A percentile compares a stretch with the other conserved stretches of the same genome.
These are phyloP conservation scores for Colletotrichum limetticola DNA, from an alignment of 2,329 filamentous ascomycete species.

Conservation along the genomic window DNA sequence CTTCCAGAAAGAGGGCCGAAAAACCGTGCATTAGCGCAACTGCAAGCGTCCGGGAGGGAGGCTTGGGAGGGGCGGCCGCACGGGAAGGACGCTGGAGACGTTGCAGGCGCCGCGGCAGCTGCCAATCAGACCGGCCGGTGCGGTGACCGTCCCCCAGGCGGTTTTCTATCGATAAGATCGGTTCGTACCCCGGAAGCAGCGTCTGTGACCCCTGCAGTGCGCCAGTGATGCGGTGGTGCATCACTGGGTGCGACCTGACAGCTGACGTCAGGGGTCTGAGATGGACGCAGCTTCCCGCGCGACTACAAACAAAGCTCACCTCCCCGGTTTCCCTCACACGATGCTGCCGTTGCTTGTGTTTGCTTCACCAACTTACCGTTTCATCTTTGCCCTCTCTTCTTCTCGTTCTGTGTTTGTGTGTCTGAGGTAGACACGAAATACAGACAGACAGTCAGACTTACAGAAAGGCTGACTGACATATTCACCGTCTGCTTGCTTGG, in stretches of 20 bases:
- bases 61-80: conserved; percentile 8
- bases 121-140: conserved; percentile 17
- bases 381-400: background rate
- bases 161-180: conserved; percentile 29
- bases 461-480: background rate
- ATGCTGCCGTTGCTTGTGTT: conserved; percentile 11
- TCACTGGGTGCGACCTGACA: conserved; percentile 25
- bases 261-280: conserved; percentile 28
- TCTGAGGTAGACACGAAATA: background rate
- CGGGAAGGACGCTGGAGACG: background rate
- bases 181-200: conserved; percentile 13
- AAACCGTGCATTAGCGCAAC: conserved; percentile 32
- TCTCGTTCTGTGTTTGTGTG: background rate
- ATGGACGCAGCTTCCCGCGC: conserved; percentile 23
- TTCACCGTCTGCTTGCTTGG: conserved; percentile 11
- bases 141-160: background rate
- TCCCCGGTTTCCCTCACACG: conserved; percentile 11
- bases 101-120: background rate
- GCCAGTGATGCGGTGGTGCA: conserved; percentile 20
- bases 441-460: background rate
- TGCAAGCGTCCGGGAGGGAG: conserved; percentile 26
- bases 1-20: conserved; percentile 33
- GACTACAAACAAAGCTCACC: conserved; percentile 30
- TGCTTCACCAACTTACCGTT: conserved; percentile 4
- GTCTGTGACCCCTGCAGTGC: conserved; percentile 14